Percentiles rank a stretch among this genome's conserved stretches.
Evolutionary conservation across 495 filamentous ascomycete species (phyloP).

Genomic region (Penicillium argentinense): DNA sequence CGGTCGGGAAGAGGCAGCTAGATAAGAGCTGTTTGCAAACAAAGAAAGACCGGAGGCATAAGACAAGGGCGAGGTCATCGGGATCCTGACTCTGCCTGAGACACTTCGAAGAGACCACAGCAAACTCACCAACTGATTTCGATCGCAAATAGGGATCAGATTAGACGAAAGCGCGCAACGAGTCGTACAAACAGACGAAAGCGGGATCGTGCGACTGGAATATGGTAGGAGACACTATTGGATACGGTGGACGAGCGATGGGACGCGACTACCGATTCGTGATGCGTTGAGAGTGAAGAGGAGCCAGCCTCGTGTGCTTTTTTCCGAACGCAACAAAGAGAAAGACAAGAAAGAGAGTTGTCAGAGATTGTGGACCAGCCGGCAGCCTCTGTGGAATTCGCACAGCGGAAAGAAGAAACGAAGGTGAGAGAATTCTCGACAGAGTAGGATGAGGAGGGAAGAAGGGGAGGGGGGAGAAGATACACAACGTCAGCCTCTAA

Average conservation of each 20-base stretch:
- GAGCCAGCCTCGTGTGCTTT: constrained; percentile 38
- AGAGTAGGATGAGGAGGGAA: constrained; percentile 14
- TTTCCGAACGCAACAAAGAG: constrained; percentile 19
- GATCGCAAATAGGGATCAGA: background rate
- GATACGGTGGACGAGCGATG: constrained; percentile 12
- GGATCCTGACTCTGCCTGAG: background rate
- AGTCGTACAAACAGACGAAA: background rate
- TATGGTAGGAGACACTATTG: no score
- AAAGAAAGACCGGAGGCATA: background rate
- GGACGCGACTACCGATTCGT: constrained; percentile 6
- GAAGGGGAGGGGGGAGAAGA: constrained; percentile 20
- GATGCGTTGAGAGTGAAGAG: constrained; percentile 26
- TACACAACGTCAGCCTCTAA: constrained; percentile 18
- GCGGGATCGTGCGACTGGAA: no score
- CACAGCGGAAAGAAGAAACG: constrained; percentile 45
- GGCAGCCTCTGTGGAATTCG: constrained; percentile 40
- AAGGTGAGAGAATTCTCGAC: constrained; percentile 22
- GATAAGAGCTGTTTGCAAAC: constrained; percentile 23
- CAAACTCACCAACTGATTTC: background rate
- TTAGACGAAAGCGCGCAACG: no score
- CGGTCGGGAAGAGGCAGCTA: constrained; percentile 13
- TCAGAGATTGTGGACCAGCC: constrained; percentile 46
- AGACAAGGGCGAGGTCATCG: background rate
- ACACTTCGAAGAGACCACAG: background rate
- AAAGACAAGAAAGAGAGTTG: constrained; percentile 34